Conservation (phyloP, 768 basidiomycete species). For the Solioccasus polychromus region DNA sequence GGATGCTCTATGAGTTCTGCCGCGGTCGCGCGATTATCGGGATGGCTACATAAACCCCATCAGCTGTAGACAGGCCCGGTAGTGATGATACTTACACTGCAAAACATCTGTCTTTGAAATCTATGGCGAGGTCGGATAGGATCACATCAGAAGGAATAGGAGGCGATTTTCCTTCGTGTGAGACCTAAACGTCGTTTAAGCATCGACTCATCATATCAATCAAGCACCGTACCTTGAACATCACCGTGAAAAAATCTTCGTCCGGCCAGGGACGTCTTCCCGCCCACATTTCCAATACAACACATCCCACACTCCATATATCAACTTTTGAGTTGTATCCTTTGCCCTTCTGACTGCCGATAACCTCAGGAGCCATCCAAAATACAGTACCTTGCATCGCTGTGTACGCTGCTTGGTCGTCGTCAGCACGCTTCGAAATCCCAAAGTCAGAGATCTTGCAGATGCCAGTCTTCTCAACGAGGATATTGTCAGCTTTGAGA, state of each 20-base stretch:
- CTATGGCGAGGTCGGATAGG: constrained; percentile 71
- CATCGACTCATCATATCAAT: neutral
- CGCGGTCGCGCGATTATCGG: constrained; percentile 78
- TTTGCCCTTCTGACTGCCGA: constrained; percentile 73
- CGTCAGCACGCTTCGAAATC: constrained; percentile 94
- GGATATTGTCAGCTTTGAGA: constrained; percentile 96
- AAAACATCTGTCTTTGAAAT: constrained; percentile 88
- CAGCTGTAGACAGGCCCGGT: neutral
- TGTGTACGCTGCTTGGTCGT: constrained; percentile 79
- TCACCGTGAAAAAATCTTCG: constrained; percentile 86
- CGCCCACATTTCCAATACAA: constrained; percentile 99
- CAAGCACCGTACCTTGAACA: constrained; percentile 73
- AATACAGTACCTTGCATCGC: constrained; percentile 98
- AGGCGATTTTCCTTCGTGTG: constrained; percentile 79
- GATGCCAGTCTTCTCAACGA: constrained; percentile 86
- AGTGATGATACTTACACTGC: constrained; percentile 61
- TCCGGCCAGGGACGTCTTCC: constrained; percentile 94
- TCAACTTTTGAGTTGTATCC: constrained; percentile 97
- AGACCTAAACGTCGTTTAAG: constrained; percentile 53
- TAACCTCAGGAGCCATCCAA: constrained; percentile 99
- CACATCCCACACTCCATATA: constrained; percentile 98
- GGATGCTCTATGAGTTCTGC: constrained; percentile 75
- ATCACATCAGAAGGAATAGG: constrained; percentile 84
- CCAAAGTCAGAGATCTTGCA: constrained; percentile 99
- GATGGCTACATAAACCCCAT: constrained; percentile 50